Percentiles rank a stretch among this genome's conserved stretches.
These are phyloP conservation scores for sorghum (Sorghum bicolor) DNA, from an alignment of 176 grass and related monocot genomes.

Conservation along the genomic window Sorghum_bicolor_NCBIv3 NC_012876.2:55343001-55343500, in stretches of 20 bases:
- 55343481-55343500: conserved; percentile 26
- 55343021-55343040: conserved; percentile 31
- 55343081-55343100: conserved; percentile 46
- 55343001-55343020: conserved; percentile 38
- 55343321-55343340: not conserved
- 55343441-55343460: conserved; percentile 22
- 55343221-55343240: conserved; percentile 82
- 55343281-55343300: not conserved
- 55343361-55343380: conserved; percentile 31
- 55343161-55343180: not conserved
- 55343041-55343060: conserved; percentile 40
- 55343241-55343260: conserved; percentile 89
- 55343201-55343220: conserved; percentile 84
- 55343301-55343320: not conserved
- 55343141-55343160: not conserved
- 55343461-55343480: conserved; percentile 25
- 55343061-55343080: conserved; percentile 57
- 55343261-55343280: conserved; percentile 57
- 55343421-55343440: conserved; percentile 31
- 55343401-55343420: conserved; percentile 28
- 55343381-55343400: conserved; percentile 54
- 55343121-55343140: not conserved
- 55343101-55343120: not conserved
- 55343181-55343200: not conserved
- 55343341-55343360: not conserved